phyloP scores from a whole-genome alignment of 345 rosid species.

The Mallotus nudiflorus region DNA sequence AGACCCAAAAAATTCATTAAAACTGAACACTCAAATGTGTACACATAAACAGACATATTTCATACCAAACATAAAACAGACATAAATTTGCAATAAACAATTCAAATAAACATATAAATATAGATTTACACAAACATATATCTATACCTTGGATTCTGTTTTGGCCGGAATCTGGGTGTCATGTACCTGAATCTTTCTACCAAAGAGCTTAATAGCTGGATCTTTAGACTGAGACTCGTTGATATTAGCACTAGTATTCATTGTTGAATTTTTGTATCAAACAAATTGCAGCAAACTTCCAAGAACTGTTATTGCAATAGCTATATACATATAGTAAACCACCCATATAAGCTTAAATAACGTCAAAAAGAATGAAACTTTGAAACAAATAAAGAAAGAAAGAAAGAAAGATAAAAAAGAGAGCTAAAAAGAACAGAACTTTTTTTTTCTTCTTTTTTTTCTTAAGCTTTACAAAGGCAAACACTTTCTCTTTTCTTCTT shows the following conservation, averaged over 20 bases:
- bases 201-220: constrained; percentile 74
- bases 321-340: constrained; percentile 29
- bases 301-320: constrained; percentile 29
- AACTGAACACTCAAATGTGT: neutral
- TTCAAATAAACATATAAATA: neutral
- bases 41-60: neutral
- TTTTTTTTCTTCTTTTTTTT: neutral
- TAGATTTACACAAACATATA: neutral
- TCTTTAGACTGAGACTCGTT: constrained; percentile 35
- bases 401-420: constrained; percentile 3
- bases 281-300: constrained; percentile 8
- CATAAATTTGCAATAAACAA: neutral
- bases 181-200: constrained; percentile 60
- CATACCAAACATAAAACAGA: neutral
- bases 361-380: constrained; percentile 13
- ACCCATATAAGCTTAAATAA: constrained; percentile 18
- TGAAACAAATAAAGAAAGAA: too few species aligned
- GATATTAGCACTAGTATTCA: neutral
- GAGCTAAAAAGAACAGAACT: neutral
- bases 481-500: neutral
- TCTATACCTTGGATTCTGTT: constrained; percentile 27
- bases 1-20: neutral
- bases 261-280: constrained; percentile 22
- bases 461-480: constrained; percentile 18
- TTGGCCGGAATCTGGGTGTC: constrained; percentile 44